A percentile compares a stretch with the other conserved stretches of the same genome.
Evolutionary conservation across 805 yeast genomes (phyloP).

Genomic region (Ogataea methanolica): DNA sequence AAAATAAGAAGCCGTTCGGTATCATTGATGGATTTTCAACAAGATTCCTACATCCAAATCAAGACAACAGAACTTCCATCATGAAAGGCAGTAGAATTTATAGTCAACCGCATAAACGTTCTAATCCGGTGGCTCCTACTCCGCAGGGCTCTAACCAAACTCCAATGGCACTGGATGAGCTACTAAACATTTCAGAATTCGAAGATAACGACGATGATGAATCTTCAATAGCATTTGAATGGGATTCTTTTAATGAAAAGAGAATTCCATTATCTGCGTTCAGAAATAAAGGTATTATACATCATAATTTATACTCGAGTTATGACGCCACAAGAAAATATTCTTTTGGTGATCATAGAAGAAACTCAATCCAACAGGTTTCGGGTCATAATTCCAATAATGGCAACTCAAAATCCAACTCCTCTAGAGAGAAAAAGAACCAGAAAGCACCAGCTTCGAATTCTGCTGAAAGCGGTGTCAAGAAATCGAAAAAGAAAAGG

Average conservation of each 20-base stretch:
- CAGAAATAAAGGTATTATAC: constrained; percentile 63
- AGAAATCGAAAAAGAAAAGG: constrained; percentile 10
- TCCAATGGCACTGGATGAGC: constrained; percentile 59
- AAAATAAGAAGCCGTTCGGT: constrained; percentile 74
- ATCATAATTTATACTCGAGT: constrained; percentile 9
- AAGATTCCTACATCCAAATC: constrained; percentile 59
- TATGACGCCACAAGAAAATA: constrained; percentile 22
- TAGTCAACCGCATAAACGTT: neutral
- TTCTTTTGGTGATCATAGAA: constrained; percentile 19
- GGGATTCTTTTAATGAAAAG: constrained; percentile 31
- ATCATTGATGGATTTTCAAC: constrained; percentile 94
- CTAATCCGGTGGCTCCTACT: neutral
- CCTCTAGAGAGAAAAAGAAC: neutral
- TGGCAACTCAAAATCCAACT: neutral
- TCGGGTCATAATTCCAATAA: neutral
- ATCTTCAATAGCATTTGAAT: constrained; percentile 23
- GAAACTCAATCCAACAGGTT: constrained; percentile 6
- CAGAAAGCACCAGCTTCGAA: too few relatives aligned
- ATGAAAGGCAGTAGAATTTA: constrained; percentile 19
- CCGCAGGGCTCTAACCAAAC: constrained; percentile 8
- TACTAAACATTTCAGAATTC: constrained; percentile 81
- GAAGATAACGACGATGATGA: constrained; percentile 64
- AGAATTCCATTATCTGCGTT: constrained; percentile 85
- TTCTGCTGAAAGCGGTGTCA: neutral
- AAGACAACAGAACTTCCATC: constrained; percentile 22